Evolutionary conservation across 176 grass and related monocot genomes (phyloP).

Genomic region (Alopecurus myosuroides): DNA sequence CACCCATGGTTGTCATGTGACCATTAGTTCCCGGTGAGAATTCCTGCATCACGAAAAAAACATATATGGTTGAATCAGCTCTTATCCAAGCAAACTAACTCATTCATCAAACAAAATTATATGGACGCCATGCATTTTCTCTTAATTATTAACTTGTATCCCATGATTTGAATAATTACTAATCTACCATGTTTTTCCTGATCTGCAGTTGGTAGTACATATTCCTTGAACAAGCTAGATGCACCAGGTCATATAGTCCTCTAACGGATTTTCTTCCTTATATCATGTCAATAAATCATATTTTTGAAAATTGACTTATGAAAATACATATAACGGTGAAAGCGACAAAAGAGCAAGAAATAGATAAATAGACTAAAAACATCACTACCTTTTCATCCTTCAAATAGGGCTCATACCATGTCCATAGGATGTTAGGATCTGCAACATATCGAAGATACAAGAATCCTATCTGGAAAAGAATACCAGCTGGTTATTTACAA

Average conservation of each 20-base stretch:
- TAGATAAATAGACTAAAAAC: not conserved
- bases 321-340: not conserved
- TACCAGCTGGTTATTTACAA: constrained; percentile 3
- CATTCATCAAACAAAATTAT: not conserved
- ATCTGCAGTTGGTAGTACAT: not conserved
- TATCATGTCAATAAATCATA: not conserved
- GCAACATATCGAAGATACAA: constrained; percentile 85
- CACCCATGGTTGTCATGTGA: constrained; percentile 82
- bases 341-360: not conserved
- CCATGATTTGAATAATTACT: not conserved
- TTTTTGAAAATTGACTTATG: not conserved
- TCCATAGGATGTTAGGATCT: constrained; percentile 85
- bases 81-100: not conserved
- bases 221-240: not conserved
- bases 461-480: constrained; percentile 68
- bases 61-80: not conserved
- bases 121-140: not conserved
- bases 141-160: constrained; percentile 4
- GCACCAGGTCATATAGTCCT: not conserved
- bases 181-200: not conserved
- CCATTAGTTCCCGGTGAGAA: constrained; percentile 81
- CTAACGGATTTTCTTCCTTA: not conserved
- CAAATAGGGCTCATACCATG: constrained; percentile 89
- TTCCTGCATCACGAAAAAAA: constrained; percentile 39
- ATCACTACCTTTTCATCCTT: constrained; percentile 83